Conservation (phyloP, 192 early-diverging fungal genomes). For the Coemansia asiatica region DNA sequence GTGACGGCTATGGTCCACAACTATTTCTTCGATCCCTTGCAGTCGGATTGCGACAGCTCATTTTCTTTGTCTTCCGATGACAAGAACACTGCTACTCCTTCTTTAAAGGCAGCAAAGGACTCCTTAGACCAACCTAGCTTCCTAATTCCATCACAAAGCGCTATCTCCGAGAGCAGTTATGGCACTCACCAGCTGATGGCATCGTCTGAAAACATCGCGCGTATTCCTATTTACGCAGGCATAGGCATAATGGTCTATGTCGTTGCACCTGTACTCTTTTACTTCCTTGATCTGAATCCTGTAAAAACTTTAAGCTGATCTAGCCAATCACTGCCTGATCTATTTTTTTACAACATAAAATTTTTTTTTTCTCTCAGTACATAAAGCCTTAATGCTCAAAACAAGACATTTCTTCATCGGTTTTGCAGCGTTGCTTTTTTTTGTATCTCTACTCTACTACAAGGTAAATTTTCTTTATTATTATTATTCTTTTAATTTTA, state of each 20-base stretch:
- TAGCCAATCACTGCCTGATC: not conserved
- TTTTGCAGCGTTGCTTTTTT: not conserved
- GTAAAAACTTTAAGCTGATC: not conserved
- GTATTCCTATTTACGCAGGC: conserved; percentile 51
- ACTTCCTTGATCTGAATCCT: conserved; percentile 32
- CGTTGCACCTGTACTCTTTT: conserved; percentile 24
- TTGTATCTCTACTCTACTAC: not conserved
- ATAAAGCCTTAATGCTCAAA: no score
- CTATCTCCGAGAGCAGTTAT: conserved; percentile 30
- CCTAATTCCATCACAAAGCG: conserved; percentile 9
- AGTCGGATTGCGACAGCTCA: not conserved
- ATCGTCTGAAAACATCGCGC: conserved; percentile 48
- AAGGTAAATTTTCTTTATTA: not conserved
- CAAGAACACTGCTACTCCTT: not conserved
- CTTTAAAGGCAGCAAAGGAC: not conserved
- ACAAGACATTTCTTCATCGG: no score
- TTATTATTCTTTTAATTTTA: not conserved
- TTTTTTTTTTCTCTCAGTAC: conserved; percentile 1
- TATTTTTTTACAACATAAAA: not conserved
- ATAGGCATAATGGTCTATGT: conserved; percentile 33
- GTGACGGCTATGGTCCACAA: conserved; percentile 18
- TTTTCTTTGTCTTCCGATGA: not conserved
- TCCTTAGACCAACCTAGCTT: conserved; percentile 10
- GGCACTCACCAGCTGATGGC: conserved; percentile 45
- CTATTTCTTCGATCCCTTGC: conserved; percentile 4